phyloP scores from a whole-genome alignment of 495 filamentous ascomycete genomes.

The Aspergillus saccharolyticus region DNA sequence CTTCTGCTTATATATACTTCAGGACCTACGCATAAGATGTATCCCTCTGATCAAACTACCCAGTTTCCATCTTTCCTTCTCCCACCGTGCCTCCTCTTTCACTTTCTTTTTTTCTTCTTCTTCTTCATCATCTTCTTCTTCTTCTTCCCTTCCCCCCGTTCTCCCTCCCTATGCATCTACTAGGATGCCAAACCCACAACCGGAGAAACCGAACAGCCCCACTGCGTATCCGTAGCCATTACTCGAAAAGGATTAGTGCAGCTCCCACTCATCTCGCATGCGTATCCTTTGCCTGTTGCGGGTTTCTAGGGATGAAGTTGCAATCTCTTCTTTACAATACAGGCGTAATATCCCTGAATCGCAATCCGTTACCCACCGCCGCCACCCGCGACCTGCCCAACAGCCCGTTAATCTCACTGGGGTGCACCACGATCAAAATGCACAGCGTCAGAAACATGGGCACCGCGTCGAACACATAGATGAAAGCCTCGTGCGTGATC shows the following conservation, averaged over 20 bases:
- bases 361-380: background rate
- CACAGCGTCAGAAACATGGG: constrained; percentile 4
- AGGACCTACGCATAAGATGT: no score
- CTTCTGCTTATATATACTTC: no score
- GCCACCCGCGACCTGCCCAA: constrained; percentile 1
- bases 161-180: background rate
- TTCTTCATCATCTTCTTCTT: background rate
- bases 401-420: background rate
- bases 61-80: no score
- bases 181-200: background rate
- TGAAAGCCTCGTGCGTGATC: constrained; percentile 46
- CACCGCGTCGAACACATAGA: constrained; percentile 35
- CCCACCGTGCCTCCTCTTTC: background rate
- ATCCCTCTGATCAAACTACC: no score
- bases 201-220: no score
- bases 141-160: background rate
- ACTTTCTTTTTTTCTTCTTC: background rate
- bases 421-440: background rate
- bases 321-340: background rate
- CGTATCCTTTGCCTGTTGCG: background rate
- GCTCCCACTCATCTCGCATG: background rate
- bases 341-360: background rate
- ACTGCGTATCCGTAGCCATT: background rate
- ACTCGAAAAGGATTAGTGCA: background rate
- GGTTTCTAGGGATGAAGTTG: no score